Percentiles rank a stretch among this genome's conserved stretches.
Conservation (phyloP, 2,329 filamentous ascomycete genomes). For the Fusarium nematophilum region DNA sequence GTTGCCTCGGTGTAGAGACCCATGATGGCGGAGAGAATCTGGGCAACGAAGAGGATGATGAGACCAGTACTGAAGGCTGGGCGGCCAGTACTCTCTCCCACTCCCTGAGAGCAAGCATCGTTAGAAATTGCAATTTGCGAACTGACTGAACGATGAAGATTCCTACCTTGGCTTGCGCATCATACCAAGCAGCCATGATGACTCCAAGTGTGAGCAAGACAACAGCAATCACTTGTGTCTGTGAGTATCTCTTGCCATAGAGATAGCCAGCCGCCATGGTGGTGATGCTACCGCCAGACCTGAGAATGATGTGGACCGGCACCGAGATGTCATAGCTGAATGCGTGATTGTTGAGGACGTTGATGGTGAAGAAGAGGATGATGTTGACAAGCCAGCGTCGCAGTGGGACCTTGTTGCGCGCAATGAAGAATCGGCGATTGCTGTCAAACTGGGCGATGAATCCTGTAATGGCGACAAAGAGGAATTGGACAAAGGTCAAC, state of each 20-base stretch:
- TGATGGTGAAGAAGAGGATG: slow-evolving; percentile 90
- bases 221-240: slow-evolving; percentile 84
- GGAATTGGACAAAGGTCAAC: slow-evolving; percentile 89
- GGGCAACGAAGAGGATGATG: slow-evolving; percentile 84
- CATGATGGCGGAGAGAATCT: slow-evolving; percentile 92
- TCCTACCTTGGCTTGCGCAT: slow-evolving; percentile 83
- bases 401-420: slow-evolving; percentile 82
- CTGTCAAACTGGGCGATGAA: slow-evolving; percentile 80
- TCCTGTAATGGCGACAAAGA: slow-evolving; percentile 83
- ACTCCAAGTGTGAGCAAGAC: slow-evolving; percentile 87
- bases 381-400: slow-evolving; percentile 90
- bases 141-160: not conserved
- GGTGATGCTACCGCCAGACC: slow-evolving; percentile 94
- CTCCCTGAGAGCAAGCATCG: slow-evolving; percentile 20
- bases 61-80: slow-evolving; percentile 72
- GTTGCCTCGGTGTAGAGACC: slow-evolving; percentile 94
- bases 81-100: slow-evolving; percentile 30
- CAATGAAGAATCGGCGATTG: slow-evolving; percentile 77
- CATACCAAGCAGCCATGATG: slow-evolving; percentile 87
- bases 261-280: slow-evolving; percentile 92
- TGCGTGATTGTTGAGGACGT: slow-evolving; percentile 96
- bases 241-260: slow-evolving; percentile 86
- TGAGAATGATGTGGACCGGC: slow-evolving; percentile 94
- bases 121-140: not conserved
- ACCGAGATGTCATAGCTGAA: slow-evolving; percentile 98